Percentiles rank a stretch among this genome's conserved stretches.
These are phyloP conservation scores for Leavenworthia alabamica DNA, from an alignment of 345 rosid species.

Conservation along the genomic window DNA sequence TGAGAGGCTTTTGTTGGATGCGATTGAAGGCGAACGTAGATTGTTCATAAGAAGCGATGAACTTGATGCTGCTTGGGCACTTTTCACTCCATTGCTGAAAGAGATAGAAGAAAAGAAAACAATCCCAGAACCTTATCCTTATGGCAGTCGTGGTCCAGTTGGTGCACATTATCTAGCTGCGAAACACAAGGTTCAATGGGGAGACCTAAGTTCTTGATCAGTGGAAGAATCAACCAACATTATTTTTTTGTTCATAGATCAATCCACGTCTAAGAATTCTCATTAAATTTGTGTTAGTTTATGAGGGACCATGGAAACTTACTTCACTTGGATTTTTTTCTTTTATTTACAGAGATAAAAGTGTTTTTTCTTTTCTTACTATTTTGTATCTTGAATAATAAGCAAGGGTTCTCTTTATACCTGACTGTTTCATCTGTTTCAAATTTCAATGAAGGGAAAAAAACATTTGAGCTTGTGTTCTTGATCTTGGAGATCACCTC, in stretches of 20 bases:
- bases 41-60: conserved; percentile 93
- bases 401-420: neutral
- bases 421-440: neutral
- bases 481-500: too few species aligned
- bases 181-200: conserved; percentile 87
- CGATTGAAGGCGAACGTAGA: conserved; percentile 92
- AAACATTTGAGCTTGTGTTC: too few species aligned
- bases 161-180: conserved; percentile 99
- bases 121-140: conserved; percentile 79
- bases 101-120: conserved; percentile 79
- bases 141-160: conserved; percentile 95
- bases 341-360: neutral
- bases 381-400: conserved; percentile 8
- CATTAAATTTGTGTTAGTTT: neutral
- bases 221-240: neutral
- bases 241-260: conserved; percentile 10
- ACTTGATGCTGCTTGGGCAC: conserved; percentile 88
- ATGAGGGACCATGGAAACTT: neutral
- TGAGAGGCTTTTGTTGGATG: conserved; percentile 92
- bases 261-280: conserved; percentile 1
- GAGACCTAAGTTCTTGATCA: conserved; percentile 59
- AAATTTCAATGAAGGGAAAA: neutral
- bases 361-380: neutral
- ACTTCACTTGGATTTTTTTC: neutral
- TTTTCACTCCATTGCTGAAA: conserved; percentile 71